These are phyloP conservation scores for Neurospora sp. DNA, from an alignment of 495 filamentous ascomycete genomes.

Conservation along the genomic window DNA sequence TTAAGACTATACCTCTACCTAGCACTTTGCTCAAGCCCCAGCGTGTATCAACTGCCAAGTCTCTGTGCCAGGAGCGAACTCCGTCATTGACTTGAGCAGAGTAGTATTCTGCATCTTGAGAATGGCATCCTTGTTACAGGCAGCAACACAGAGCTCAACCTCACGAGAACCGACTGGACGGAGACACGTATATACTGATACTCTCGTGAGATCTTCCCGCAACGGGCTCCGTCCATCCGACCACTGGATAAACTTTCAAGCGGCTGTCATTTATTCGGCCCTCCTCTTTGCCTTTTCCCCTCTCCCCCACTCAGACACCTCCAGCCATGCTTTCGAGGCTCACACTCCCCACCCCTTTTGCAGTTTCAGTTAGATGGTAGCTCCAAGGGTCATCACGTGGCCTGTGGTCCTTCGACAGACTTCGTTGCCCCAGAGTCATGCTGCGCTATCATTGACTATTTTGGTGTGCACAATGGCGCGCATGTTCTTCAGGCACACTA, in stretches of 20 bases:
- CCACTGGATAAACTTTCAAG: not conserved
- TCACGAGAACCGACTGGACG: not conserved
- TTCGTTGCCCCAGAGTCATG: not conserved
- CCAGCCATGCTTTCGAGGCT: not conserved
- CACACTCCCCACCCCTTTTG: not conserved
- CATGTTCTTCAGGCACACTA: not conserved
- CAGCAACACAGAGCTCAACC: not conserved
- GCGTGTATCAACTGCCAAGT: not conserved
- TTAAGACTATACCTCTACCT: not conserved
- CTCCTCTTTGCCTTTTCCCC: not conserved
- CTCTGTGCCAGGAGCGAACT: not conserved
- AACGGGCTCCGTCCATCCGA: not conserved
- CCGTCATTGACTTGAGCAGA: not conserved
- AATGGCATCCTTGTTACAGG: not conserved
- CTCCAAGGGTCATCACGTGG: not conserved
- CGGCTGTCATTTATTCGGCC: not conserved
- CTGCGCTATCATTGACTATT: not conserved
- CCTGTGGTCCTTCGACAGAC: not conserved
- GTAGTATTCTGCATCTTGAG: not conserved
- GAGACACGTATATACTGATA: not conserved
- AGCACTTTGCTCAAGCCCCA: not conserved
- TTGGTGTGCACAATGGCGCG: not conserved
- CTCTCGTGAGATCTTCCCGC: not conserved
- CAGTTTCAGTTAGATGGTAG: not conserved
- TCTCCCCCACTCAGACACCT: not conserved